Conservation (phyloP, 1,284 basidiomycete species). For the Sporisorium reilianum region DNA sequence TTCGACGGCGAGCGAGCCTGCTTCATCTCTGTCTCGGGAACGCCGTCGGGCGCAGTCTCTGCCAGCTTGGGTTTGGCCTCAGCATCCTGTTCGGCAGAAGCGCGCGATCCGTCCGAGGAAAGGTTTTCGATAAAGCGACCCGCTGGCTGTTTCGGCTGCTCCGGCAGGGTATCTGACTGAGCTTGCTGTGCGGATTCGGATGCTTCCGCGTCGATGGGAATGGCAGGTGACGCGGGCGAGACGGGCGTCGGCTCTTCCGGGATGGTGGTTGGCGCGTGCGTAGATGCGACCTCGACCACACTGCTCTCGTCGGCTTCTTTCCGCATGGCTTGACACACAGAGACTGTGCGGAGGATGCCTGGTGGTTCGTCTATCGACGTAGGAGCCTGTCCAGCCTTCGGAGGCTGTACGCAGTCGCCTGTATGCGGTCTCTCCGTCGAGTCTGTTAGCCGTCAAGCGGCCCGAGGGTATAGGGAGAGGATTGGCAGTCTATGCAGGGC, state of each 20-base stretch:
- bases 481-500: neutral
- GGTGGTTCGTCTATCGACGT: neutral
- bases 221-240: slow-evolving; percentile 17
- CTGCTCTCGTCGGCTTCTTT: slow-evolving; percentile 8
- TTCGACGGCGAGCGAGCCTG: neutral
- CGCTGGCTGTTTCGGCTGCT: slow-evolving; percentile 5
- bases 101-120: slow-evolving; percentile 39
- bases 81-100: slow-evolving; percentile 31
- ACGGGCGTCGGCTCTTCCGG: slow-evolving; percentile 36
- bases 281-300: slow-evolving; percentile 16
- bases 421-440: neutral
- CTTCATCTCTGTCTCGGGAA: slow-evolving; percentile 23
- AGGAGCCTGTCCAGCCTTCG: neutral
- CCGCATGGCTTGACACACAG: slow-evolving; percentile 10
- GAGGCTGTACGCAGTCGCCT: neutral
- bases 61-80: neutral
- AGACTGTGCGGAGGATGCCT: neutral
- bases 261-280: slow-evolving; percentile 31
- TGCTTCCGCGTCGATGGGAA: slow-evolving; percentile 7
- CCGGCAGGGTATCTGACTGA: neutral
- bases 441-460: neutral
- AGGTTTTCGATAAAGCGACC: slow-evolving; percentile 48
- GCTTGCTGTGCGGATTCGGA: neutral
- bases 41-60: neutral
- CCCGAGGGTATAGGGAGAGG: neutral